Percentiles rank a stretch among this genome's conserved stretches.
Conservation (phyloP, 805 yeast species). For the Starmerella sirachaensis region DNA sequence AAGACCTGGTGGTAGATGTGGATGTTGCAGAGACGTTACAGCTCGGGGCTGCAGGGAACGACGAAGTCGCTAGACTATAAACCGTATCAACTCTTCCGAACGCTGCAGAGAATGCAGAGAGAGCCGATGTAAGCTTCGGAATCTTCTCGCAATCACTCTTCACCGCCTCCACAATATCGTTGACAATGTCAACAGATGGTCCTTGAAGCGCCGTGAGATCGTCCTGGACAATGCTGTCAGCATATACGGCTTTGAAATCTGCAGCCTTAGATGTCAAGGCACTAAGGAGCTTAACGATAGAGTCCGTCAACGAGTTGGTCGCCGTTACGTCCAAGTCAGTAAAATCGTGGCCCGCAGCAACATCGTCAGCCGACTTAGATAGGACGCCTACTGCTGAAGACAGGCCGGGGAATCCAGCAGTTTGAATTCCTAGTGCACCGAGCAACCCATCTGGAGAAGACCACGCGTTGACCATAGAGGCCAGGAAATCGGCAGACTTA, state of each 20-base stretch:
- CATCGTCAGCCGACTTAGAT: slow-evolving; percentile 7
- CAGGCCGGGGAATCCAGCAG: slow-evolving; percentile 18
- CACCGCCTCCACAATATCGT: slow-evolving; percentile 16
- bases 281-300: slow-evolving; percentile 18
- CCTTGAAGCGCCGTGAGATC: slow-evolving; percentile 20
- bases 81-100: slow-evolving; percentile 16
- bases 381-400: slow-evolving; percentile 18
- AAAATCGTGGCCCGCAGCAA: slow-evolving; percentile 8
- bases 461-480: slow-evolving; percentile 15
- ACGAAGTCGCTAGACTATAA: slow-evolving; percentile 13
- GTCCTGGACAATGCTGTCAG: slow-evolving; percentile 18
- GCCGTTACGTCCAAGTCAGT: slow-evolving; percentile 12
- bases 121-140: slow-evolving; percentile 9
- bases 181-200: slow-evolving; percentile 20
- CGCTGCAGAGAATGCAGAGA: slow-evolving; percentile 14
- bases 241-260: slow-evolving; percentile 22
- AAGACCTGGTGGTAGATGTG: neutral
- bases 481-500: slow-evolving; percentile 8
- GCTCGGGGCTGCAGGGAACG: slow-evolving; percentile 10
- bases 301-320: slow-evolving; percentile 10
- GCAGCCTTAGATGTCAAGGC: slow-evolving; percentile 22
- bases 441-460: slow-evolving; percentile 19
- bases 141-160: slow-evolving; percentile 13
- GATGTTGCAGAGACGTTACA: slow-evolving; percentile 2
- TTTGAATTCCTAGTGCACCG: slow-evolving; percentile 27